Evolutionary conservation across 2,329 filamentous ascomycete genomes (phyloP).

Genomic region (Gaeumannomyces tritici): DNA sequence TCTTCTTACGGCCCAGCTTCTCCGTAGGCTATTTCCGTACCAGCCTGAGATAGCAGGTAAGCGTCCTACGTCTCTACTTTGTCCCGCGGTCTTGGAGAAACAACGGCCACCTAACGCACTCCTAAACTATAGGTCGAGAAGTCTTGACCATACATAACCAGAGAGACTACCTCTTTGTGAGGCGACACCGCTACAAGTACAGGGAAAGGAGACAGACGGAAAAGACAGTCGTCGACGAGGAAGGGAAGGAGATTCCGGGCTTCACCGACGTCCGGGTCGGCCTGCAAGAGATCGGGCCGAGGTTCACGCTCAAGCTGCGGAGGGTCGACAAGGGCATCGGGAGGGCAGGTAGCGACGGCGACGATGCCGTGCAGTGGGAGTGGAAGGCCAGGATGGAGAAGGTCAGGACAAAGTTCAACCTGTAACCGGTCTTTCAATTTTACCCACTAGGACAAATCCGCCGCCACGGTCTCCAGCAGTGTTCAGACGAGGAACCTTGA

Average conservation of each 20-base stretch:
- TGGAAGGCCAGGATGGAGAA: slow-evolving; percentile 98
- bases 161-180: slow-evolving; percentile 90
- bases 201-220: slow-evolving; percentile 79
- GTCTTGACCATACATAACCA: slow-evolving; percentile 92
- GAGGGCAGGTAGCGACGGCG: slow-evolving; percentile 55
- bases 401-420: slow-evolving; percentile 82
- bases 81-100: not conserved
- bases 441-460: not conserved
- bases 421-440: slow-evolving; percentile 38
- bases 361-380: slow-evolving; percentile 80
- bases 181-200: slow-evolving; percentile 86
- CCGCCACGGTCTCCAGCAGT: too few species aligned
- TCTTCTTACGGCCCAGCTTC: slow-evolving; percentile 75
- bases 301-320: slow-evolving; percentile 68
- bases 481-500: not conserved
- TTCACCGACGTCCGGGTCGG: slow-evolving; percentile 80
- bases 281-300: slow-evolving; percentile 79
- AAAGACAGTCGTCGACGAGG: slow-evolving; percentile 71
- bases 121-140: slow-evolving; percentile 58
- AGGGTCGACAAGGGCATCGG: slow-evolving; percentile 85
- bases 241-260: slow-evolving; percentile 76
- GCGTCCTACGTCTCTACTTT: not conserved
- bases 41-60: slow-evolving; percentile 69
- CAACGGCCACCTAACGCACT: not conserved
- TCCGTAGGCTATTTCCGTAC: slow-evolving; percentile 70